These are phyloP conservation scores for Paulownia fortunei DNA, from an alignment of 257 asterid species.

Conservation along the genomic window DNA sequence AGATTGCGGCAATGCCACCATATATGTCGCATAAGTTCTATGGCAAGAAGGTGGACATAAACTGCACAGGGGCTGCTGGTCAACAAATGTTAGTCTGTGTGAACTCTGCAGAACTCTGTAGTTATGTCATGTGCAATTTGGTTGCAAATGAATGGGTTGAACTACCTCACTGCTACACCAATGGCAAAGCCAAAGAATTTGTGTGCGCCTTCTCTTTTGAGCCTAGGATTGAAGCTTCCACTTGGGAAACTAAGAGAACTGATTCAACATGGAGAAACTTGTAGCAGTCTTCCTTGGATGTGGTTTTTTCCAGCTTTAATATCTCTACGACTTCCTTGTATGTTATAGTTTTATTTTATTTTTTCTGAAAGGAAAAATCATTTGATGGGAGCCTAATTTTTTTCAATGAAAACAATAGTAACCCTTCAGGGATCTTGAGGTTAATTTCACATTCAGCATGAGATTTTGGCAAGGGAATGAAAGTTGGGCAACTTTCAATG, in stretches of 20 bases:
- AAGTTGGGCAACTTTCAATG: too few relatives aligned
- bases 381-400: neutral
- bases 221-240: conserved; percentile 85
- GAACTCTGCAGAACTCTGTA: conserved; percentile 50
- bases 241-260: neutral
- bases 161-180: conserved; percentile 43
- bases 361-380: neutral
- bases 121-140: conserved; percentile 69
- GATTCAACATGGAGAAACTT: neutral
- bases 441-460: too few relatives aligned
- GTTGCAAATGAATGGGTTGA: conserved; percentile 70
- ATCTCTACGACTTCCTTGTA: neutral
- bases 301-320: conserved; percentile 1
- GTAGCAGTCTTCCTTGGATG: neutral
- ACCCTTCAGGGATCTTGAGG: neutral
- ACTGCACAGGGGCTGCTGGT: conserved; percentile 61
- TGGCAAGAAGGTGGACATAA: conserved; percentile 77
- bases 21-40: conserved; percentile 64
- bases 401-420: neutral
- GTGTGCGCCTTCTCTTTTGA: conserved; percentile 73
- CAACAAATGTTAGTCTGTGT: conserved; percentile 63
- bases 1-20: conserved; percentile 79
- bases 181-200: conserved; percentile 52
- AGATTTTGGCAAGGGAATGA: too few relatives aligned
- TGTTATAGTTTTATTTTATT: neutral